These are phyloP conservation scores for Talaromyces proteolyticus DNA, from an alignment of 495 filamentous ascomycete genomes.

Conservation along the genomic window DNA sequence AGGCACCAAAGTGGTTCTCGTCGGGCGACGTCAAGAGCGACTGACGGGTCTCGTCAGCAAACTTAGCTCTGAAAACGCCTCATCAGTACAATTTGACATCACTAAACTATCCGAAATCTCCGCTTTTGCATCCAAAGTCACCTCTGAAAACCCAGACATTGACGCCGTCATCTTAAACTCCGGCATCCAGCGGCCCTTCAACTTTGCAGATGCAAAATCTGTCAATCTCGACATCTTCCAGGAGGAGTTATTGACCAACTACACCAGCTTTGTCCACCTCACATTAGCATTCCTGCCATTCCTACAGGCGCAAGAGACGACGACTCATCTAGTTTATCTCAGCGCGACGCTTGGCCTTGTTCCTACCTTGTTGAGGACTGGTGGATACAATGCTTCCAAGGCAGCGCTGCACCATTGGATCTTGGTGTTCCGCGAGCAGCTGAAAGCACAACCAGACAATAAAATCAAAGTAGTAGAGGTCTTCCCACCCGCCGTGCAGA, in stretches of 20 bases:
- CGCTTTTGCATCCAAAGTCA: slow-evolving; percentile 42
- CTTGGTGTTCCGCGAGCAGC: slow-evolving; percentile 56
- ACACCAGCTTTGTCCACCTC: slow-evolving; percentile 55
- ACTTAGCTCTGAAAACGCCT: slow-evolving; percentile 50
- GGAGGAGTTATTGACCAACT: slow-evolving; percentile 62
- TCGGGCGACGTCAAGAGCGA: slow-evolving; percentile 60
- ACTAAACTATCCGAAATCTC: slow-evolving; percentile 53
- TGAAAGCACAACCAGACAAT: slow-evolving; percentile 32
- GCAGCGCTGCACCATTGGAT: slow-evolving; percentile 45
- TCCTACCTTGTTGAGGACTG: slow-evolving; percentile 35
- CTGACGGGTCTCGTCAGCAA: slow-evolving; percentile 56
- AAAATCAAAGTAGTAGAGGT: slow-evolving; percentile 58
- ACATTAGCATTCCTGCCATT: slow-evolving; percentile 59
- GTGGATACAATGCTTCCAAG: slow-evolving; percentile 39
- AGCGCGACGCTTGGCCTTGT: slow-evolving; percentile 38
- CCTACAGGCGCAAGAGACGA: slow-evolving; percentile 40
- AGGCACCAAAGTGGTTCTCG: slow-evolving; percentile 54
- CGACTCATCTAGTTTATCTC: slow-evolving; percentile 31
- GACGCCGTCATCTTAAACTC: slow-evolving; percentile 38
- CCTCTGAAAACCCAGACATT: slow-evolving; percentile 46
- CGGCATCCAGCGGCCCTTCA: slow-evolving; percentile 43
- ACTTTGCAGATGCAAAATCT: slow-evolving; percentile 56
- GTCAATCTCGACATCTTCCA: slow-evolving; percentile 51
- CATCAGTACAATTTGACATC: slow-evolving; percentile 55
- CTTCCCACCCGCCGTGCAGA: slow-evolving; percentile 65